Base-by-base conservation (phyloP, 2,329 filamentous ascomycete species). In the Arthrobotrys musiformis region DNA sequence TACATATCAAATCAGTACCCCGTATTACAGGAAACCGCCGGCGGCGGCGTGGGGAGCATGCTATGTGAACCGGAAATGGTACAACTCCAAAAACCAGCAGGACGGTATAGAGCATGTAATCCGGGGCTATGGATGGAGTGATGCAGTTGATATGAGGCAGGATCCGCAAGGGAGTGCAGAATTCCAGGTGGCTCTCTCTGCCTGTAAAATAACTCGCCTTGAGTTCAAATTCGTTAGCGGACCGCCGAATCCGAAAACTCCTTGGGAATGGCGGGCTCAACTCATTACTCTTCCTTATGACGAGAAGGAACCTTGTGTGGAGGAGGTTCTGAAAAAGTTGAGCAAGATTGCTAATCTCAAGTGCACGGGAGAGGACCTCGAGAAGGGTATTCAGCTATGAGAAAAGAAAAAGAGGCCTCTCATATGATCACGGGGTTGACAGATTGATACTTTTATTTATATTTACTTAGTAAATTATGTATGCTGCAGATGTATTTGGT, bases 221-320 rank as follows among this genome's bases (percentile, higher is more conserved):
- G 13, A 35, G 0, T 74, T 42, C 61, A 62, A n/a, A 13, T 35
- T 50, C 4, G 22, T 67, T 4, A 52, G 28, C 24, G 62, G 50
- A 1, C 61, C 61, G n/a, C 58, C 61, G 9, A 22, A 30, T 3
- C 11, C 60, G 2, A 15, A 48, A 4, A 67, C 56, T 3, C 70
- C 70, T 1, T 74, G 70, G 70, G 70, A 73, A n/a, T 74, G 70
- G 70, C 50, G 61, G 3, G 52, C 22, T 22, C 56, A 66, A 15
- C 33, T 61, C 26, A 37, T 17, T 13, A 58, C 44, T 7, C 26
- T 28, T n/a, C 35, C 33, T 2, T 26, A 56, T 13, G n/a, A 40
- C 4, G 9, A n/a, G 5, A 9, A n/a, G 15, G 33, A 54, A 26
- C 6, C 19, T 19, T 74, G 70, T 35, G 61, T 74, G 22, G 15